A percentile compares a stretch with the other conserved stretches of the same genome.
phyloP scores from a whole-genome alignment of 345 rosid species.

The Corchorus olitorius region DNA sequence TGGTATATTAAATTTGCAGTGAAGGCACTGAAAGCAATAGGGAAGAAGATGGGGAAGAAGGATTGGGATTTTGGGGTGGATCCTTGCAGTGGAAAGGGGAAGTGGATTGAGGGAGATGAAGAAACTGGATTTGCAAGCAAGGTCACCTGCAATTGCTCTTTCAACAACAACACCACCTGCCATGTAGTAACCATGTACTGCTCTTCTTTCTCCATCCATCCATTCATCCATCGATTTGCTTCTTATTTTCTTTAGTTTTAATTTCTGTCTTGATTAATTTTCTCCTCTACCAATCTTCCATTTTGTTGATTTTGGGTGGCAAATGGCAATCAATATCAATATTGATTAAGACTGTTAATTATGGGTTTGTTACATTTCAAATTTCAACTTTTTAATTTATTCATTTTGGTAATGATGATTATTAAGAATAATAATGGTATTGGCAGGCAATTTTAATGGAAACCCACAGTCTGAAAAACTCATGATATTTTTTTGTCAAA shows the following conservation, averaged over 20 bases:
- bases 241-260: too few relatives aligned
- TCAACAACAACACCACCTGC: constrained; percentile 50
- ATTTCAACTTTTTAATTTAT: not conserved
- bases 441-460: not conserved
- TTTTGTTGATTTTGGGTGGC: not conserved
- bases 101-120: constrained; percentile 43
- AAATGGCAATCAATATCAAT: not conserved
- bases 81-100: constrained; percentile 77
- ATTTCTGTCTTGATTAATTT: not conserved
- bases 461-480: not conserved
- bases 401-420: not conserved
- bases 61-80: constrained; percentile 74
- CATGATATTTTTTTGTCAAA: not conserved
- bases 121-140: constrained; percentile 46
- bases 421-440: not conserved
- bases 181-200: constrained; percentile 66
- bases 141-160: constrained; percentile 61
- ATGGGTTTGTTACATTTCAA: not conserved
- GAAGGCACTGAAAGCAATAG: constrained; percentile 64
- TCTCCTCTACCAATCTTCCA: not conserved
- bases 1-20: too few relatives aligned
- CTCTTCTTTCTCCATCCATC: constrained; percentile 6
- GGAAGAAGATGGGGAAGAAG: constrained; percentile 60
- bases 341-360: not conserved
- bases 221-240: not conserved